Evolutionary conservation across 2,329 filamentous ascomycete species (phyloP).

Genomic region (Cytospora mali): DNA sequence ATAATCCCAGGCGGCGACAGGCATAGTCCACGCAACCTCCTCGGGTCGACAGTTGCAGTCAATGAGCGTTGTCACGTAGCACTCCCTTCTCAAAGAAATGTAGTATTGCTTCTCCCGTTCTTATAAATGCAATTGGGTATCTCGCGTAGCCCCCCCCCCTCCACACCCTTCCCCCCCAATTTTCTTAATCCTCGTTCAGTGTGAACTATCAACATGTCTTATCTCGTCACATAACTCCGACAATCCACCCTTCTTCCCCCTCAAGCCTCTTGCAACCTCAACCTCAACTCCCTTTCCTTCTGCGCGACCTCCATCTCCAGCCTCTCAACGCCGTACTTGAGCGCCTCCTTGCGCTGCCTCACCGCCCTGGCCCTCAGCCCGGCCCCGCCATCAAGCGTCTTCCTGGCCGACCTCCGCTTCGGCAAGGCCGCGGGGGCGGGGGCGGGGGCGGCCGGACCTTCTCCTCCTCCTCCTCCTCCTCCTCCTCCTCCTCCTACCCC

Average conservation of each 20-base stretch:
- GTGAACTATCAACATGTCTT: not conserved
- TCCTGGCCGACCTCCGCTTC: slow-evolving; percentile 30
- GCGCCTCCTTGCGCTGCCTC: slow-evolving; percentile 78
- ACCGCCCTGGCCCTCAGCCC: slow-evolving; percentile 61
- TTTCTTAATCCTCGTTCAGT: too few relatives aligned
- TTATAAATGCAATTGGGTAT: not conserved
- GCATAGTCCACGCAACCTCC: not conserved
- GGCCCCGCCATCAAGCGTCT: slow-evolving; percentile 55
- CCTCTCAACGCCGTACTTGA: slow-evolving; percentile 85
- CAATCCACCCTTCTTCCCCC: too few relatives aligned
- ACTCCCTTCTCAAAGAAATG: not conserved
- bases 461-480: slow-evolving; percentile 15
- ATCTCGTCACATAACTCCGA: not conserved
- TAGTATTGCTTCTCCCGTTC: not conserved
- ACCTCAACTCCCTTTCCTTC: slow-evolving; percentile 62
- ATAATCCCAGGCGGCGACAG: not conserved
- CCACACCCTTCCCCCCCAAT: not conserved
- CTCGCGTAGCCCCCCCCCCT: not conserved
- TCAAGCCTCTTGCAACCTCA: slow-evolving; percentile 46
- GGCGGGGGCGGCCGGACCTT: not conserved
- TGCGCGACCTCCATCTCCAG: slow-evolving; percentile 86
- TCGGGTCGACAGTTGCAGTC: not conserved
- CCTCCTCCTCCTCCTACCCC: slow-evolving; percentile 19
- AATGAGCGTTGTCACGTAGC: not conserved
- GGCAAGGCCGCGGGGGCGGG: not conserved